Evolutionary conservation across 2,329 filamentous ascomycete genomes (phyloP).

Genomic region (Remersonia thermophila): DNA sequence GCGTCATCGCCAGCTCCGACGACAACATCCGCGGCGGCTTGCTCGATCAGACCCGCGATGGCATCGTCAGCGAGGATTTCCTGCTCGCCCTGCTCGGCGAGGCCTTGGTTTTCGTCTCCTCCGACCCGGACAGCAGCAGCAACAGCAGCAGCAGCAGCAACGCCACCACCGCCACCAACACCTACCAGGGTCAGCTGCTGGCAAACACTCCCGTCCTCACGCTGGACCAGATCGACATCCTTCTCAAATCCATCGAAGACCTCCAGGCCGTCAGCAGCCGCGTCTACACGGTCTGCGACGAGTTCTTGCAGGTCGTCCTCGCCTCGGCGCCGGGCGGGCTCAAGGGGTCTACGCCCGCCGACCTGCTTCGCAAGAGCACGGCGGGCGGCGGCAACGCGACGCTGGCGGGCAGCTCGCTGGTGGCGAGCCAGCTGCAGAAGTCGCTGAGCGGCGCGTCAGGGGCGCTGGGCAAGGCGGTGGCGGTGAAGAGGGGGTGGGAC

Average conservation of each 20-base stretch:
- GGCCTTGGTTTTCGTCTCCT: constrained; percentile 61
- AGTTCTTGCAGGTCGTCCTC: constrained; percentile 65
- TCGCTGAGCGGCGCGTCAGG: constrained; percentile 36
- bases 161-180: too few relatives aligned
- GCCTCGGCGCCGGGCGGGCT: constrained; percentile 50
- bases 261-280: constrained; percentile 59
- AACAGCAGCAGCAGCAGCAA: too few relatives aligned
- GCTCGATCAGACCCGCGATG: constrained; percentile 68
- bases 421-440: constrained; percentile 49
- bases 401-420: constrained; percentile 61
- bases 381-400: constrained; percentile 42
- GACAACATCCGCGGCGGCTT: constrained; percentile 87
- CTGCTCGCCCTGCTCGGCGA: constrained; percentile 75
- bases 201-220: constrained; percentile 42
- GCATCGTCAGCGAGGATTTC: constrained; percentile 81
- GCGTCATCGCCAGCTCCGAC: constrained; percentile 75
- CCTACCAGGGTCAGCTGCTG: constrained; percentile 23
- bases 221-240: constrained; percentile 58
- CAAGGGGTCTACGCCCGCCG: constrained; percentile 50
- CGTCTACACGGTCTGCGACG: constrained; percentile 62
- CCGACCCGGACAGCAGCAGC: constrained; percentile 25
- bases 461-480: constrained; percentile 34
- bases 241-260: constrained; percentile 70
- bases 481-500: constrained; percentile 70
- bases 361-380: constrained; percentile 47